Evolutionary conservation across 306 rosid genomes (phyloP).

Genomic region (Ziziphus jujuba): DNA sequence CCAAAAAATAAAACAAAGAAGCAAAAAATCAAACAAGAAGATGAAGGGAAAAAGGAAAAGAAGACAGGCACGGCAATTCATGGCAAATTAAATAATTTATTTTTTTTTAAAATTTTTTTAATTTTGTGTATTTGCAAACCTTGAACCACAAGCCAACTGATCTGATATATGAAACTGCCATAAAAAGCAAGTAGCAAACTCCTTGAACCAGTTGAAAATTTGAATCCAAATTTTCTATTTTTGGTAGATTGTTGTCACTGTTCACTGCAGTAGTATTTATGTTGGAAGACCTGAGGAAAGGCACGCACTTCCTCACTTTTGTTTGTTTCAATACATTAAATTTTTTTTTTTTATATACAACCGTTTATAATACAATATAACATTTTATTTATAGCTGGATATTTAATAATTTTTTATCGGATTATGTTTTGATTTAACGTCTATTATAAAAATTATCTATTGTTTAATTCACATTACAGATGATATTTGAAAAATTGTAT

Average conservation of each 20-base stretch:
- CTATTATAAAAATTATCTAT: too few relatives aligned
- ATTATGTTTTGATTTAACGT: too few relatives aligned
- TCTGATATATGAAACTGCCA: not conserved
- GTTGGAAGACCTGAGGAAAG: not conserved
- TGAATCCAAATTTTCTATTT: not conserved
- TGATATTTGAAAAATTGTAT: too few relatives aligned
- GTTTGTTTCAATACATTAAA: not conserved
- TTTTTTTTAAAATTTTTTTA: not conserved
- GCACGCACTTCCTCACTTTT: conserved; percentile 12
- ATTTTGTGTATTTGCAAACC: not conserved
- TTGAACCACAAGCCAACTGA: not conserved
- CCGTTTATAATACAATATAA: too few relatives aligned
- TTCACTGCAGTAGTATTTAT: not conserved
- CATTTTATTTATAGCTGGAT: too few relatives aligned
- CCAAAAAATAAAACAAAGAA: conserved; percentile 12
- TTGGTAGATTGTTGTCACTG: not conserved
- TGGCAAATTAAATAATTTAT: too few relatives aligned
- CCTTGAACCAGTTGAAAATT: not conserved
- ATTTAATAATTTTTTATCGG: too few relatives aligned
- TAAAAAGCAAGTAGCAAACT: not conserved
- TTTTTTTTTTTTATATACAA: too few relatives aligned
- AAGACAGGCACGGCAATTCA: too few relatives aligned
- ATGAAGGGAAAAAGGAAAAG: not conserved
- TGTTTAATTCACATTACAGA: too few relatives aligned
- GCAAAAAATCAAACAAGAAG: conserved; percentile 5